phyloP scores from a whole-genome alignment of 768 basidiomycete genomes.

The Dictyophora rubrovolvata region DNA sequence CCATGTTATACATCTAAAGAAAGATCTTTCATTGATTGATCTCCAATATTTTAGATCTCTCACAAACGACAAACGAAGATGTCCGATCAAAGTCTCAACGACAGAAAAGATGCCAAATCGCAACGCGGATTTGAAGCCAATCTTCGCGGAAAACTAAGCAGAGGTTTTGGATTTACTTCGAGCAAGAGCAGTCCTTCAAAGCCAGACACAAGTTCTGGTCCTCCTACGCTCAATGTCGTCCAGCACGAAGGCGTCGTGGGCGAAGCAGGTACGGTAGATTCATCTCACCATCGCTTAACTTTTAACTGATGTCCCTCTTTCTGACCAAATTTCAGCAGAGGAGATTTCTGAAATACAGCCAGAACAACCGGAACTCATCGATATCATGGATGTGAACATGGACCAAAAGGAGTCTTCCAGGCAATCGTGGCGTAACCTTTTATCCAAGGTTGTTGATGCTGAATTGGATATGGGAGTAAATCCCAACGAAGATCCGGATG shows the following conservation, averaged over 20 bases:
- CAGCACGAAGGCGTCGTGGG: neutral
- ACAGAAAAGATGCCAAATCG: no score
- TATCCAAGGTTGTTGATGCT: neutral
- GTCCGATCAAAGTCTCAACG: no score
- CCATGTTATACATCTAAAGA: no score
- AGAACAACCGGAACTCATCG: neutral
- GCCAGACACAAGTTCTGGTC: neutral
- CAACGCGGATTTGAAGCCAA: neutral
- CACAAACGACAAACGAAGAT: no score
- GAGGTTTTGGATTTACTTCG: neutral
- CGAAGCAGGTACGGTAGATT: neutral
- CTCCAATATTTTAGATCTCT: no score
- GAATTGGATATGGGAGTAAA: neutral
- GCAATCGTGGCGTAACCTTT: neutral
- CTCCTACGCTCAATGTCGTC: neutral
- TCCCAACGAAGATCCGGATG: neutral
- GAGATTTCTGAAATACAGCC: neutral
- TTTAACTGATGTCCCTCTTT: neutral
- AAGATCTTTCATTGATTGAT: no score
- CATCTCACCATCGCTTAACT: neutral
- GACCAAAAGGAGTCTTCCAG: neutral
- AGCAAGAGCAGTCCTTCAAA: neutral
- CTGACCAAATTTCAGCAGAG: neutral
- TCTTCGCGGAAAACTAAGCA: neutral
- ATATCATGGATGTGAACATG: neutral